Evolutionary conservation across 106 monocot species (phyloP), one percentile per base, ranked within the genome.

Genomic region (Phalaenopsis equestris): DNA sequence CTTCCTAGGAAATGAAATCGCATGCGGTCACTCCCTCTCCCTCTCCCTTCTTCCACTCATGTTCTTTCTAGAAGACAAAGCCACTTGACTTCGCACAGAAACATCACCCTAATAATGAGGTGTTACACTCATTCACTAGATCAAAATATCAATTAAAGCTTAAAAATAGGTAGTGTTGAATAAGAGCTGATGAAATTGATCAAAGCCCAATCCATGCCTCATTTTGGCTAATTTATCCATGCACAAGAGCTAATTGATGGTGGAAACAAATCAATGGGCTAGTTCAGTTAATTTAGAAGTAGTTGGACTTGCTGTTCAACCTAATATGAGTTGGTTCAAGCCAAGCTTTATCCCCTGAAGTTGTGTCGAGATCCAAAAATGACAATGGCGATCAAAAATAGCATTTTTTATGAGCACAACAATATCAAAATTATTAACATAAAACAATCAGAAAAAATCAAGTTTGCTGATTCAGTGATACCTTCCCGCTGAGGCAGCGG

Each of bases 401-500:
- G 42, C 5, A 43, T n/a, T 19, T 74, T 30, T 19, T 11, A 70
- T 7, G 4, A 36, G 39, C 3, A 9, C 23, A 16, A 70, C 38
- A 74, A 14, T 43, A 45, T n/a, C 16, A 42, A 74, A 42, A 18
- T 45, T 45, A 74, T 45, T 42, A 42, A 43, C 6, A 18, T 18
- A n/a, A 74, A 45, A 74, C 11, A 74, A 72, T 38, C 10, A 72
- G n/a, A 74, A 30, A 74, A 15, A n/a, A 42, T 74, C 1, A 74
- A 19, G 42, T 14, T 74, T 5, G 6, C 7, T 74, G 74, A 19
- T 74, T n/a, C 2, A 36, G 23, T 39, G 9, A 80, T 83, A 99
- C 98, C 98, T 94, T 86, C 98, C 94, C 83, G 94, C 85, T 77
- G 98, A 94, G 70, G 93, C 92, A 79, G 98, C 98, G 42, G 98